A percentile compares a stretch with the other conserved stretches of the same genome.
phyloP scores from a whole-genome alignment of 202 grass and related monocot species.

The Setaria italica region DNA sequence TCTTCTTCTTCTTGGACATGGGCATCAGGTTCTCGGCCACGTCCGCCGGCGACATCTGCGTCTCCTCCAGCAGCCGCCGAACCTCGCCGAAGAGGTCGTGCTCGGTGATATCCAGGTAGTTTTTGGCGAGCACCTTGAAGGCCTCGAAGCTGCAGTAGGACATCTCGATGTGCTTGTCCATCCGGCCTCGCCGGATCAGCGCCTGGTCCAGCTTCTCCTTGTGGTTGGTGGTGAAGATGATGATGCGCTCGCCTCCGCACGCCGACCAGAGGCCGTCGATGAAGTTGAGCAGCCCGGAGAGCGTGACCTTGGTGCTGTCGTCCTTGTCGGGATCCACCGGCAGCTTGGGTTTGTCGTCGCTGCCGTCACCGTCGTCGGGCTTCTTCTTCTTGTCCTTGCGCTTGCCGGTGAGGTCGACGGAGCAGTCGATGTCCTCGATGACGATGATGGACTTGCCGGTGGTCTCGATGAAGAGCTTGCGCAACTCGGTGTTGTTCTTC shows the following conservation, averaged over 20 bases:
- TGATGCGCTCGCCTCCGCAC: constrained; percentile 55
- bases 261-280: constrained; percentile 59
- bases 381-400: neutral
- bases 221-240: constrained; percentile 60
- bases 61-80: constrained; percentile 37
- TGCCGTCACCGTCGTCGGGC: too few species aligned
- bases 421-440: constrained; percentile 63
- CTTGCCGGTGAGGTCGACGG: constrained; percentile 40
- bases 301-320: constrained; percentile 37
- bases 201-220: constrained; percentile 51
- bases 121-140: constrained; percentile 64
- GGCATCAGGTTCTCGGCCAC: constrained; percentile 53
- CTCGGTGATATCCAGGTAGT: constrained; percentile 41
- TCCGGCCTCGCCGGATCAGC: constrained; percentile 46
- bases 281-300: constrained; percentile 53
- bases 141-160: constrained; percentile 62
- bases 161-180: constrained; percentile 67
- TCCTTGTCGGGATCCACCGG: neutral
- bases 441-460: constrained; percentile 53
- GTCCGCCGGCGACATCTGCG: constrained; percentile 40
- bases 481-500: constrained; percentile 39
- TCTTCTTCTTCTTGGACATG: constrained; percentile 21
- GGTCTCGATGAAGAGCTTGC: constrained; percentile 44
- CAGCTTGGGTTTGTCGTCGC: neutral
- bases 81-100: constrained; percentile 31